Evolutionary conservation across 345 rosid genomes (phyloP).

Genomic region (Brassica carinata): DNA sequence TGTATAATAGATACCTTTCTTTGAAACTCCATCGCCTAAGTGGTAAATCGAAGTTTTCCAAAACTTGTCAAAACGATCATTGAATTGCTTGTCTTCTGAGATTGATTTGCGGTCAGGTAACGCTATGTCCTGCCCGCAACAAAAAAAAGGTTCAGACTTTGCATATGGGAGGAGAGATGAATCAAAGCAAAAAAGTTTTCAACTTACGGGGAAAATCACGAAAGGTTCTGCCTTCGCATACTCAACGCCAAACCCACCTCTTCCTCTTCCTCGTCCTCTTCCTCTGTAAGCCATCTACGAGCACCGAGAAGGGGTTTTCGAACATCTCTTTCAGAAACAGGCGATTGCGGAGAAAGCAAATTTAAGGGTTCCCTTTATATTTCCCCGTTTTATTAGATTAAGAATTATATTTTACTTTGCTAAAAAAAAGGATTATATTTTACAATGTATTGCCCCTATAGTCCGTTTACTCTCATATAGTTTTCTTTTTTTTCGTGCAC

Average conservation of each 20-base stretch:
- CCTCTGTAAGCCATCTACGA: slow-evolving; percentile 50
- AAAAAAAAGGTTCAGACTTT: neutral
- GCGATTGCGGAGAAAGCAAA: neutral
- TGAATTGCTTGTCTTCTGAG: neutral
- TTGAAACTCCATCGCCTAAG: slow-evolving; percentile 32
- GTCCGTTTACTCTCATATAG: too few species aligned
- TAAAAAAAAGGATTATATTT: too few species aligned
- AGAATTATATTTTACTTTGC: too few species aligned
- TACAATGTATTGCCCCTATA: too few species aligned
- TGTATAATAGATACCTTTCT: slow-evolving; percentile 1
- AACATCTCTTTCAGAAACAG: neutral
- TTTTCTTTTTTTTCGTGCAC: too few species aligned
- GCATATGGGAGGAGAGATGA: neutral
- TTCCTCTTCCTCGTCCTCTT: too few species aligned
- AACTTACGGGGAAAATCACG: slow-evolving; percentile 55
- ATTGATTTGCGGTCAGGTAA: slow-evolving; percentile 27
- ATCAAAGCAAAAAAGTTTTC: neutral
- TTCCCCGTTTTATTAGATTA: too few species aligned
- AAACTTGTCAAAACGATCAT: neutral
- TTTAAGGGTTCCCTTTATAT: neutral
- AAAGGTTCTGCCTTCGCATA: slow-evolving; percentile 50
- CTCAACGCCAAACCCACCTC: slow-evolving; percentile 30
- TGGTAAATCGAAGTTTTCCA: slow-evolving; percentile 30
- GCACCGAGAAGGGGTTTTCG: neutral
- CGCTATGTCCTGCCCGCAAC: slow-evolving; percentile 18